Percentiles rank a stretch among this genome's conserved stretches.
Evolutionary conservation across 306 rosid species (phyloP).

Genomic region (Dalbergia cultrata): DNA sequence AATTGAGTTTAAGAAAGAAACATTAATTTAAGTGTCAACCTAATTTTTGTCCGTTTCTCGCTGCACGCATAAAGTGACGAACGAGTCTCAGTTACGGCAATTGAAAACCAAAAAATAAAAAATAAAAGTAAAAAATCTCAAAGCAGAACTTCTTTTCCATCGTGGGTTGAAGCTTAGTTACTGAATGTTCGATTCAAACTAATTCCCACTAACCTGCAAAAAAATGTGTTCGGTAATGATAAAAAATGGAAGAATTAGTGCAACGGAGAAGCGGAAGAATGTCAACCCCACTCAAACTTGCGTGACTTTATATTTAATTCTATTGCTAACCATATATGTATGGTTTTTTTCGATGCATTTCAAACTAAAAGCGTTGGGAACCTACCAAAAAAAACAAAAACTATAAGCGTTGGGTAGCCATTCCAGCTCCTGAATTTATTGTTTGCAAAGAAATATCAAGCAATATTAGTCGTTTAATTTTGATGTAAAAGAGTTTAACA

Average conservation of each 20-base stretch:
- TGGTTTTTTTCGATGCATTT: too few species aligned
- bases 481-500: too few species aligned
- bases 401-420: too few species aligned
- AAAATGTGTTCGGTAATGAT: neutral
- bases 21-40: conserved; percentile 43
- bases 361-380: too few species aligned
- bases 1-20: conserved; percentile 38
- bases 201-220: neutral
- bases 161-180: neutral
- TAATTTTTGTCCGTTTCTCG: conserved; percentile 52
- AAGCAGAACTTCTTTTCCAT: conserved; percentile 22
- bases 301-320: too few species aligned
- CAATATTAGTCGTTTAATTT: too few species aligned
- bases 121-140: neutral
- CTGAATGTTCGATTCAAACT: neutral
- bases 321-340: too few species aligned
- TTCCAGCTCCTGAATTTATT: too few species aligned
- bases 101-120: neutral
- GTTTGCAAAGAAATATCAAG: too few species aligned
- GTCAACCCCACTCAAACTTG: neutral
- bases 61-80: conserved; percentile 45
- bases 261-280: neutral
- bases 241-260: neutral
- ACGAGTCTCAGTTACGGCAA: conserved; percentile 20
- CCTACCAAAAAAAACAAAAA: too few species aligned